These are phyloP conservation scores for Globisporangium takayamanum DNA, from an alignment of 352 stramenopile genomes.

Conservation along the genomic window DNA sequence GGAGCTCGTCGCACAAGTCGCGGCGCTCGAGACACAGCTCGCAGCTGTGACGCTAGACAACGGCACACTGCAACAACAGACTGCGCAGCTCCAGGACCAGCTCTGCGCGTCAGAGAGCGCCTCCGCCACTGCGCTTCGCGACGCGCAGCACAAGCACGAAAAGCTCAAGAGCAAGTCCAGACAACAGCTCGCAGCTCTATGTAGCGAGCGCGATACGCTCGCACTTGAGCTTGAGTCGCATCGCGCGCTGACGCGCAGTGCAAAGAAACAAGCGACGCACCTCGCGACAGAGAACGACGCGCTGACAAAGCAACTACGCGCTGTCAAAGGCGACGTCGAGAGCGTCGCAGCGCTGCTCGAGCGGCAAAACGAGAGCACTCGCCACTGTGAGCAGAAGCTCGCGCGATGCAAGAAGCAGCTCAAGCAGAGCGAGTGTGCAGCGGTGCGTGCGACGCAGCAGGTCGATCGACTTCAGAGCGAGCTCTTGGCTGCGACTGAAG, in stretches of 20 bases:
- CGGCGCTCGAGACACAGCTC: constrained; percentile 15
- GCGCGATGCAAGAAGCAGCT: constrained; percentile 17
- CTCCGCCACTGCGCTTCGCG: background rate
- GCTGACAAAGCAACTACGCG: constrained; percentile 30
- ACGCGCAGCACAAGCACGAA: constrained; percentile 23
- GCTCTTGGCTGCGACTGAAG: constrained; percentile 23
- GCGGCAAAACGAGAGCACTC: constrained; percentile 20
- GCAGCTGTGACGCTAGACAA: constrained; percentile 6
- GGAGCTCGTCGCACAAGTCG: constrained; percentile 17
- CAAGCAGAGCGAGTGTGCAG: constrained; percentile 14
- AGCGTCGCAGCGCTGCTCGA: constrained; percentile 40
- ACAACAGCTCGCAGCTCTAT: constrained; percentile 19
- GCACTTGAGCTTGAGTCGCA: constrained; percentile 34
- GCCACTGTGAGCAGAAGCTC: constrained; percentile 23
- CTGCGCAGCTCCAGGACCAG: constrained; percentile 19
- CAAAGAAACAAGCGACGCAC: constrained; percentile 33
- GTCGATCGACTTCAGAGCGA: constrained; percentile 21
- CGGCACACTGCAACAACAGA: constrained; percentile 1
- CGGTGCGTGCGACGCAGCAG: constrained; percentile 10
- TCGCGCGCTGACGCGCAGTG: constrained; percentile 18
- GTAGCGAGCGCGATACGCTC: constrained; percentile 17
- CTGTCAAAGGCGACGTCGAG: constrained; percentile 29
- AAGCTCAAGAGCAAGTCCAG: constrained; percentile 19
- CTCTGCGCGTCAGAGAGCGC: constrained; percentile 11
- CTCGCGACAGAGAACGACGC: constrained; percentile 27